Base-by-base conservation (phyloP, 441 rosid genomes). In the Croton setiger region DNA sequence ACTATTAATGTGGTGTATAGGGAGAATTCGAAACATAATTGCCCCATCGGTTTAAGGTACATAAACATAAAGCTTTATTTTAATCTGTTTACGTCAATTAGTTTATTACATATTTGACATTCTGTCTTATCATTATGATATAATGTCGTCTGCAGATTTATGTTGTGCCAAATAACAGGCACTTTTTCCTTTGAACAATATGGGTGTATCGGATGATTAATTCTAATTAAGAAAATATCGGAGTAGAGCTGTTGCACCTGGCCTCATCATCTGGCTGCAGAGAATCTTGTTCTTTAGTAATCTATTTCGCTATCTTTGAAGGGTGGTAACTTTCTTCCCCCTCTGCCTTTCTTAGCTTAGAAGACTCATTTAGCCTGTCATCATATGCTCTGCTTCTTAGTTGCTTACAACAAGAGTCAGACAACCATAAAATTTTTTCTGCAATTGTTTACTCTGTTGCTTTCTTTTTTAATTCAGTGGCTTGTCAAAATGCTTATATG, bases 31-130 rank as follows among this genome's bases (percentile, higher is more conserved):
- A 67, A 51, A 76, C 76, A 8, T 67, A 49, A 63, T 63, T 59
- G 70, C 55, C 67, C 74, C 69, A 18, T 64, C 78, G 66, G n/a
- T 51, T n/a, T 60, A 60, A 76, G 85, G 86, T 77, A 61, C 43
- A 65, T 56, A 33, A 43, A 12, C 43, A 7, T 20, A 27, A 47
- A 21, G 60, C 45, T 66, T 35, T 63, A 45, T 11, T 48, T 49
- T 58, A 33, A 63, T 51, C 27, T 47, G 14, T 27, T 44, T 53
- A 14, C 37, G 31, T 58, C 69, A 36, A 2, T 20, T 13, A 56
- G 14, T n/a, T 36, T 59, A 54, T 35, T 53, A 60, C 68, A 17
- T 33, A 54, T 57, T 43, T 17, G 44, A 33, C 39, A 69, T 52
- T 60, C 55, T 55, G 70, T 60, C 64, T 47, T 58, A 36, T 61